Conservation (phyloP, 2,329 filamentous ascomycete species). For the Colletotrichum tabaci region DNA sequence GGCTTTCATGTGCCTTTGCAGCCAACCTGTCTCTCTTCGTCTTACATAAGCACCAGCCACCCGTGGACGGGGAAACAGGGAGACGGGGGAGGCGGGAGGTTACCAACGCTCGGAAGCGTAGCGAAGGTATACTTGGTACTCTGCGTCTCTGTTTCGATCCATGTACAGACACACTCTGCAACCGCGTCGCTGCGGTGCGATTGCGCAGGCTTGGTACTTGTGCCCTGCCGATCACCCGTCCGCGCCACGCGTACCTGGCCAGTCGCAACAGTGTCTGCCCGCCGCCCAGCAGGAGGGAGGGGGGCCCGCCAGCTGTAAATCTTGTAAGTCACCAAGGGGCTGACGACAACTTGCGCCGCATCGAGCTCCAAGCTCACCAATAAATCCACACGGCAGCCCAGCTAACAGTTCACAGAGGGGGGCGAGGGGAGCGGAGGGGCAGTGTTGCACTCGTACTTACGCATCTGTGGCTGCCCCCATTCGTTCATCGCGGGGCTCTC, state of each 20-base stretch:
- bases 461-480: neutral
- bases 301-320: neutral
- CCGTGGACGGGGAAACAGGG: neutral
- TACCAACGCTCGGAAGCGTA: neutral
- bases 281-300: slow-evolving; percentile 3
- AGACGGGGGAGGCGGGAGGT: neutral
- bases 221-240: slow-evolving; percentile 29
- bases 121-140: too few species aligned
- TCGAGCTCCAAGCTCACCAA: slow-evolving; percentile 26
- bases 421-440: slow-evolving; percentile 28
- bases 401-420: slow-evolving; percentile 2
- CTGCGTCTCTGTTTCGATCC: too few species aligned
- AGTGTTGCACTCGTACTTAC: slow-evolving; percentile 15
- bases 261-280: neutral
- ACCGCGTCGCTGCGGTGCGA: neutral
- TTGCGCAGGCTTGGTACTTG: neutral
- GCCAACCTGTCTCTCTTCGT: neutral
- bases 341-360: slow-evolving; percentile 39
- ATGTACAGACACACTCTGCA: too few species aligned
- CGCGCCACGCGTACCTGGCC: slow-evolving; percentile 19
- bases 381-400: slow-evolving; percentile 11
- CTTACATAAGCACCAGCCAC: slow-evolving; percentile 1
- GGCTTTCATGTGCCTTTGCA: neutral
- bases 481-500: slow-evolving; percentile 27
- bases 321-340: neutral